Conservation (phyloP, 768 basidiomycete species). For the Agrocybe pediades region DNA sequence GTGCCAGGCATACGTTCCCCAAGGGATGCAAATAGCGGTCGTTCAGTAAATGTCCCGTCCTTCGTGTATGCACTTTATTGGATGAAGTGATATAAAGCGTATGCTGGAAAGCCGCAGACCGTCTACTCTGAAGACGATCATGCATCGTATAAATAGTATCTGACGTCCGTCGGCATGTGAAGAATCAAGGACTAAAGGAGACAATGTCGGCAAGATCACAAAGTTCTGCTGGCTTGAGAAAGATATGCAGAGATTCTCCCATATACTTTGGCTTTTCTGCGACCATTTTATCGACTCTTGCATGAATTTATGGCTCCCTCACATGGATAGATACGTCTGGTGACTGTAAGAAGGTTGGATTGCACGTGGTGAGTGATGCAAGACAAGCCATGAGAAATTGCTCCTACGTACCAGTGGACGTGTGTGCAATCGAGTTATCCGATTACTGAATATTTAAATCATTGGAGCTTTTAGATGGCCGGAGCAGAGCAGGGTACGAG, state of each 20-base stretch:
- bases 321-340: neutral
- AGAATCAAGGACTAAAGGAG: neutral
- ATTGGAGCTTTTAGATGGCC: no score
- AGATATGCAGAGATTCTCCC: no score
- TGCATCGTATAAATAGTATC: neutral
- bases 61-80: neutral
- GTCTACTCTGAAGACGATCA: neutral
- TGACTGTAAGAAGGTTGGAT: neutral
- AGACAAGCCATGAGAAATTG: neutral
- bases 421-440: neutral
- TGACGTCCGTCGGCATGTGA: neutral
- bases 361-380: neutral
- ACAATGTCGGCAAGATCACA: neutral
- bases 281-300: neutral
- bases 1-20: neutral
- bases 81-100: neutral
- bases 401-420: neutral
- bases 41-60: neutral
- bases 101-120: neutral
- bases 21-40: neutral
- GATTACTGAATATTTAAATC: no score
- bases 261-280: neutral
- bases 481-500: no score
- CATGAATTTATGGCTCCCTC: neutral
- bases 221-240: neutral